These are phyloP conservation scores for Penicillium verrucosum DNA, from an alignment of 2,329 filamentous ascomycete species.

Conservation along the genomic window DNA sequence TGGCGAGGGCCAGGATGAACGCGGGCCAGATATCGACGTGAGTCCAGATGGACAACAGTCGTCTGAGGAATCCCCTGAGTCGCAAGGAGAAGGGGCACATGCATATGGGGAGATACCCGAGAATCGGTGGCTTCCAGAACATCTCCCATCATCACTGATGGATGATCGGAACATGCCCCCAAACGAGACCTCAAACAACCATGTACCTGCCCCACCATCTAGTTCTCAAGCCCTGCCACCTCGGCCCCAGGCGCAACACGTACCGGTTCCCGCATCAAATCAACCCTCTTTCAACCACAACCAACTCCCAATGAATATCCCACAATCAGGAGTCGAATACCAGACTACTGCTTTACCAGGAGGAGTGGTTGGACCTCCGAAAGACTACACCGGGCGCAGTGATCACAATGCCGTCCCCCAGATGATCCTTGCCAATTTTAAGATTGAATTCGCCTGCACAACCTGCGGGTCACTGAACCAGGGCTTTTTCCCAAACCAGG, in stretches of 20 bases:
- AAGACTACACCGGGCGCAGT: constrained; percentile 24
- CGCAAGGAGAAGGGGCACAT: constrained; percentile 24
- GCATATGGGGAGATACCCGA: constrained; percentile 29
- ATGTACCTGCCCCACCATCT: constrained; percentile 16
- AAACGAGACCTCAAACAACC: constrained; percentile 22
- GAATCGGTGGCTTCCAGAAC: constrained; percentile 34
- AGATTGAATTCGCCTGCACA: constrained; percentile 41
- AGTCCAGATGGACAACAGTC: constrained; percentile 27
- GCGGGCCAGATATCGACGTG: constrained; percentile 21
- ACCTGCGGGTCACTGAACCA: constrained; percentile 39
- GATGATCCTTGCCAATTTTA: constrained; percentile 37
- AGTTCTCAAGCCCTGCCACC: constrained; percentile 23
- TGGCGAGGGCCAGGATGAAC: constrained; percentile 22
- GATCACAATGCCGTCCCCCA: constrained; percentile 30
- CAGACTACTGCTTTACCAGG: constrained; percentile 18
- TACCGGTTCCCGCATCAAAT: constrained; percentile 23
- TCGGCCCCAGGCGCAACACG: constrained; percentile 20
- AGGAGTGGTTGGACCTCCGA: constrained; percentile 21
- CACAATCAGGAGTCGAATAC: constrained; percentile 25
- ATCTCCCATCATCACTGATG: constrained; percentile 27
- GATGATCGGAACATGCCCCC: constrained; percentile 25
- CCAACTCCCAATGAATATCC: constrained; percentile 22
- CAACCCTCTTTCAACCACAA: constrained; percentile 23
- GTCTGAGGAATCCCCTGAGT: constrained; percentile 26
- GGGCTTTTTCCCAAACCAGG: constrained; percentile 39